These are phyloP conservation scores for Sicyos baderoa DNA, from an alignment of 306 rosid genomes.

Conservation along the genomic window DNA sequence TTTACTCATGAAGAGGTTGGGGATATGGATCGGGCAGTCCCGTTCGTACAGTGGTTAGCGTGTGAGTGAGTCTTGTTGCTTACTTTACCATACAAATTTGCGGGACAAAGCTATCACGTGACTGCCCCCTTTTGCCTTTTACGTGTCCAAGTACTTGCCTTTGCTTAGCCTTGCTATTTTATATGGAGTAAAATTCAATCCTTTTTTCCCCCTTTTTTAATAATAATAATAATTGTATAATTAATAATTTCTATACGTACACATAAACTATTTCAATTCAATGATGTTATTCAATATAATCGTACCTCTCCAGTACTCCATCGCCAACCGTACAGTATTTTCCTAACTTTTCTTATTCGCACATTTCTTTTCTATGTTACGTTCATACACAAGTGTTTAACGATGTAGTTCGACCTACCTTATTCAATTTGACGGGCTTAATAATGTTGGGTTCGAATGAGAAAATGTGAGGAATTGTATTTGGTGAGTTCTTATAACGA, in stretches of 20 bases:
- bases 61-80: constrained; percentile 19
- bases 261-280: neutral
- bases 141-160: constrained; percentile 13
- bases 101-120: constrained; percentile 21
- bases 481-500: too few relatives aligned
- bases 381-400: too few relatives aligned
- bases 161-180: constrained; percentile 9
- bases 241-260: neutral
- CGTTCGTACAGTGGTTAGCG: constrained; percentile 12
- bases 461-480: too few relatives aligned
- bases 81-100: constrained; percentile 19
- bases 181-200: constrained; percentile 17
- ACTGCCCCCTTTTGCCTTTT: neutral
- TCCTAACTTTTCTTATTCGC: too few relatives aligned
- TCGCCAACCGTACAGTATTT: neutral
- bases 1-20: neutral
- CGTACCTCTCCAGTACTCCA: neutral
- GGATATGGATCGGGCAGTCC: neutral
- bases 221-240: too few relatives aligned
- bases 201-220: neutral
- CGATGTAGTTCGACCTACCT: too few relatives aligned
- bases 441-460: too few relatives aligned
- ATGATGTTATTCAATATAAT: neutral
- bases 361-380: too few relatives aligned
- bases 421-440: too few relatives aligned